These are phyloP conservation scores for Quillaja saponaria DNA, from an alignment of 306 rosid species.

Conservation along the genomic window DNA sequence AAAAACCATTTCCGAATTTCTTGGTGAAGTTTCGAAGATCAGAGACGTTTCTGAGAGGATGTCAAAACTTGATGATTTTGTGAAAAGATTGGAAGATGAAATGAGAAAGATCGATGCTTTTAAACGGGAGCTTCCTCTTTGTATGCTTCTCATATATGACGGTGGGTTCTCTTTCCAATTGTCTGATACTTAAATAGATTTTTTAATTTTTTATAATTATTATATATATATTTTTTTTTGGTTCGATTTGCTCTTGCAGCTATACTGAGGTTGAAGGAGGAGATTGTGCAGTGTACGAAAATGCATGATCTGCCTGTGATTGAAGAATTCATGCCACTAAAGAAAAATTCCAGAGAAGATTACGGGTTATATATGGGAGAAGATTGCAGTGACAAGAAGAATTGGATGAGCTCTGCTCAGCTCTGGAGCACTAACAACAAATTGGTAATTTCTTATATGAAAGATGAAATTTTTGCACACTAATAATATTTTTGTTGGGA, in stretches of 20 bases:
- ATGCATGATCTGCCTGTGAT: conserved; percentile 37
- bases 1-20: conserved; percentile 53
- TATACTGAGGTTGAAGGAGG: conserved; percentile 60
- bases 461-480: background rate
- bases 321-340: conserved; percentile 43
- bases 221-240: conserved; percentile 9
- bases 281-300: conserved; percentile 33
- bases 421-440: conserved; percentile 56
- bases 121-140: conserved; percentile 87
- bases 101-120: conserved; percentile 67
- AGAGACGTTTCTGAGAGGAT: conserved; percentile 39
- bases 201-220: background rate
- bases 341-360: conserved; percentile 33
- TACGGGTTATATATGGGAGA: conserved; percentile 21
- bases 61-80: conserved; percentile 48
- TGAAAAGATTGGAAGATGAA: conserved; percentile 65
- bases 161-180: conserved; percentile 46
- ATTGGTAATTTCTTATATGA: conserved; percentile 28
- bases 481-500: background rate
- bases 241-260: conserved; percentile 39
- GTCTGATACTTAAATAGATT: too few relatives aligned
- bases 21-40: conserved; percentile 37
- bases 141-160: conserved; percentile 61
- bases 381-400: conserved; percentile 48
- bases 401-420: conserved; percentile 64